These are phyloP conservation scores for Inonotus hispidus DNA, from an alignment of 1,284 basidiomycete genomes.

Conservation along the genomic window DNA sequence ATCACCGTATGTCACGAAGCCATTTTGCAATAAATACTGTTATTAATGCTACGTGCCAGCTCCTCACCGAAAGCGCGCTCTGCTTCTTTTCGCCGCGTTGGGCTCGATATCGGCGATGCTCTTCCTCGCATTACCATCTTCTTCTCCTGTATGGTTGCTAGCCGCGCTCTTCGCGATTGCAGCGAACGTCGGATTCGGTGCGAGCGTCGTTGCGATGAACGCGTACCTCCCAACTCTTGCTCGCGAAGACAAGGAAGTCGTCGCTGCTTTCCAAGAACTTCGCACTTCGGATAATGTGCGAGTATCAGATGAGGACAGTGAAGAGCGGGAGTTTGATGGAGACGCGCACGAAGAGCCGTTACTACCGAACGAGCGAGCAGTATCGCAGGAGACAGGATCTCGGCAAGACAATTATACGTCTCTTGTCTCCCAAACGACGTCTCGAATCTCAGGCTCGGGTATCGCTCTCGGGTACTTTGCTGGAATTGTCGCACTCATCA, in stretches of 20 bases:
- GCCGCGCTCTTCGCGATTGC: conserved; percentile 59
- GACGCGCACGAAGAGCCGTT: conserved; percentile 18
- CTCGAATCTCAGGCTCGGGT: conserved; percentile 76
- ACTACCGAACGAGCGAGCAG: conserved; percentile 14
- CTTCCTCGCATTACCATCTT: conserved; percentile 71
- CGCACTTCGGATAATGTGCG: conserved; percentile 10
- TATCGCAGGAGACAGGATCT: conserved; percentile 13
- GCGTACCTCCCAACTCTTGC: conserved; percentile 80
- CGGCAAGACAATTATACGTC: conserved; percentile 36
- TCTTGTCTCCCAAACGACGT: conserved; percentile 62
- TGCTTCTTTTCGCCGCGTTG: conserved; percentile 66
- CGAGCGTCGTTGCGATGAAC: conserved; percentile 83
- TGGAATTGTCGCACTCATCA: conserved; percentile 65
- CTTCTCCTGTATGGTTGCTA: conserved; percentile 60
- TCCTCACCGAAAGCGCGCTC: conserved; percentile 69
- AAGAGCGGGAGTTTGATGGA: conserved; percentile 23
- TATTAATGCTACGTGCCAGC: conserved; percentile 39
- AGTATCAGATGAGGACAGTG: background rate
- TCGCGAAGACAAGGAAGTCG: conserved; percentile 56
- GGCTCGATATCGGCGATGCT: conserved; percentile 62
- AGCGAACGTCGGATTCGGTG: conserved; percentile 81
- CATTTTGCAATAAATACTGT: background rate
- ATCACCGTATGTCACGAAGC: conserved; percentile 58
- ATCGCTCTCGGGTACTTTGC: conserved; percentile 81
- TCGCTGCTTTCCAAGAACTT: conserved; percentile 38